Evolutionary conservation across 176 grass and related monocot genomes (phyloP).

Genomic region (Dendrocalamus sinicus): DNA sequence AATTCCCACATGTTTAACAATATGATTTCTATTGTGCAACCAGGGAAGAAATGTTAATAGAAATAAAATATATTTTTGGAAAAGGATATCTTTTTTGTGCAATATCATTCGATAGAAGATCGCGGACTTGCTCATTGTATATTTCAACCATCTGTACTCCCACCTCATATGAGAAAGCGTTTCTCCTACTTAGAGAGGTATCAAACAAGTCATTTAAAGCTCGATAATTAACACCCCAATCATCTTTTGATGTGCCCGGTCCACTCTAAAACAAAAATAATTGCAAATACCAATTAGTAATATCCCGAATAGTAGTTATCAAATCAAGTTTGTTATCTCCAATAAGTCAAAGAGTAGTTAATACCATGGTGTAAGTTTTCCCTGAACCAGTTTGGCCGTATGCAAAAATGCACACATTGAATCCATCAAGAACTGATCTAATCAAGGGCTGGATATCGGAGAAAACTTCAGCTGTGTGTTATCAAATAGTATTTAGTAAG

Average conservation of each 20-base stretch:
- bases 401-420: constrained; percentile 99
- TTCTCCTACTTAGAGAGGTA: constrained; percentile 84
- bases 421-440: constrained; percentile 97
- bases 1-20: background rate
- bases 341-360: constrained; percentile 24
- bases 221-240: constrained; percentile 99
- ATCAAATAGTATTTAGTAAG: constrained; percentile 12
- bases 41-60: background rate
- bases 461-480: constrained; percentile 81
- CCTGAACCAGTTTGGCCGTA: constrained; percentile 98
- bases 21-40: background rate
- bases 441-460: constrained; percentile 91
- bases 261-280: constrained; percentile 69
- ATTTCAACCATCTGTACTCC: constrained; percentile 99
- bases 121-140: constrained; percentile 98
- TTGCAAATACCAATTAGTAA: constrained; percentile 33
- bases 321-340: constrained; percentile 21
- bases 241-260: constrained; percentile 85
- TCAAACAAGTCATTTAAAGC: constrained; percentile 94
- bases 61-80: constrained; percentile 17
- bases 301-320: constrained; percentile 20
- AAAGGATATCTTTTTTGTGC: constrained; percentile 99
- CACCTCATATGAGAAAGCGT: constrained; percentile 87
- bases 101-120: constrained; percentile 88
- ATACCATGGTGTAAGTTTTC: constrained; percentile 99